Evolutionary conservation across 805 yeast genomes (phyloP), one percentile per base, ranked within the genome.

Genomic region (Wickerhamomyces queroliae): DNA sequence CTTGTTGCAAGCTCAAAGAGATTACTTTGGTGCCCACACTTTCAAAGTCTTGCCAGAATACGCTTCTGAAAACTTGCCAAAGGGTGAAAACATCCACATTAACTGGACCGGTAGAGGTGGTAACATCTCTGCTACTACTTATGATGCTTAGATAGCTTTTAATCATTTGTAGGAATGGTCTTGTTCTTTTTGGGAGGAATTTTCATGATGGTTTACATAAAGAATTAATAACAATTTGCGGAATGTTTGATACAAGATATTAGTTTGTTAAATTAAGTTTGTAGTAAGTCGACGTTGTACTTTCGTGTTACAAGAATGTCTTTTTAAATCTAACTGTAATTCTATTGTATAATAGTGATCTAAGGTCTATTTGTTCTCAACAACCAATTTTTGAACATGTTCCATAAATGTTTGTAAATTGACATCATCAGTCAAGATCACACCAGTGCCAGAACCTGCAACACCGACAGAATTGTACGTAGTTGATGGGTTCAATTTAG

Each of bases 71-170:
- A 69, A 69, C 63, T 76, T 85, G 70, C 91, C 93, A 72, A 80
- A 69, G 52, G 93, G 76, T 59, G 70, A 78, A 53, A 80, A 83
- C 74, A 83, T 91, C 68, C 99, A 91, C 74, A 76, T 93, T 63
- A 91, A 91, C 93, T 91, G 99, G 99, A 91, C 98, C 53, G 98
- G 98, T 67, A 81, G 80, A 61, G 98, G 99, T 72, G 99, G 99
- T 76, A 82, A 93, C 70, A 86, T 90, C 53, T 85, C 96, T 56
- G 96, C 99, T 48, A 72, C 95, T 36, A 87, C 95, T 57, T 91
- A 91, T 71, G 82, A 82, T 59, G 98, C 97, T 69, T 91, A 77
- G 33, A 19, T 30, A 30, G 22, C 13, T 8, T 23, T 11, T 8
- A 8, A 23, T 8, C 25, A 8, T 23, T 23, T 23, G 25, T 23